Conservation (phyloP, 2,329 filamentous ascomycete species). For the Fusarium sp. region DNA sequence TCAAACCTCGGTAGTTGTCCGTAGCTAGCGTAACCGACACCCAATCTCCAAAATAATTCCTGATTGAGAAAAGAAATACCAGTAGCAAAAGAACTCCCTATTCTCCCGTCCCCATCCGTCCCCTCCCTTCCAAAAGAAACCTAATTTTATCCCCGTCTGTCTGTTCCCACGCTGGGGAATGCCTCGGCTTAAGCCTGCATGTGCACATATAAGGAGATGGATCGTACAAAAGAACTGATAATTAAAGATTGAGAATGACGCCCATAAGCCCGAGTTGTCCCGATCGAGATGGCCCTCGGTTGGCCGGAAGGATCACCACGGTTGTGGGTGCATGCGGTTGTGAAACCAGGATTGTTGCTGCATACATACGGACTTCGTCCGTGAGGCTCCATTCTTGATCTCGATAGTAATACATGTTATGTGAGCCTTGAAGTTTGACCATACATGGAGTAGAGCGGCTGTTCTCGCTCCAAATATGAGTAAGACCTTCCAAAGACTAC, state of each 20-base stretch:
- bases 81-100: slow-evolving; percentile 25
- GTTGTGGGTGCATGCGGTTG: slow-evolving; percentile 25
- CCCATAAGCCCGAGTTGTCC: slow-evolving; percentile 42
- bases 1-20: slow-evolving; percentile 42
- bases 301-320: slow-evolving; percentile 42
- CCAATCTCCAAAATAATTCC: slow-evolving; percentile 29
- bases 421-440: too few relatives aligned
- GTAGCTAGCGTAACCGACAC: slow-evolving; percentile 31
- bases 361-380: slow-evolving; percentile 29
- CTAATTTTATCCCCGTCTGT: background rate
- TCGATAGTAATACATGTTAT: slow-evolving; percentile 31
- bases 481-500: background rate
- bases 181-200: slow-evolving; percentile 42
- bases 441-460: too few relatives aligned
- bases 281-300: slow-evolving; percentile 40
- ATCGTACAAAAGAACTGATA: slow-evolving; percentile 2
- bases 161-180: slow-evolving; percentile 3
- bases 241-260: slow-evolving; percentile 5
- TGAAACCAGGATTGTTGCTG: slow-evolving; percentile 19
- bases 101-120: slow-evolving; percentile 3
- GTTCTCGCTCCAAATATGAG: too few relatives aligned
- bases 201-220: slow-evolving; percentile 20
- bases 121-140: slow-evolving; percentile 8
- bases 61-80: slow-evolving; percentile 15
- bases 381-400: slow-evolving; percentile 14